Percentiles rank a stretch among this genome's conserved stretches.
Evolutionary conservation across 176 grass and related monocot genomes (phyloP).

Genomic region (Avena insularis): DNA sequence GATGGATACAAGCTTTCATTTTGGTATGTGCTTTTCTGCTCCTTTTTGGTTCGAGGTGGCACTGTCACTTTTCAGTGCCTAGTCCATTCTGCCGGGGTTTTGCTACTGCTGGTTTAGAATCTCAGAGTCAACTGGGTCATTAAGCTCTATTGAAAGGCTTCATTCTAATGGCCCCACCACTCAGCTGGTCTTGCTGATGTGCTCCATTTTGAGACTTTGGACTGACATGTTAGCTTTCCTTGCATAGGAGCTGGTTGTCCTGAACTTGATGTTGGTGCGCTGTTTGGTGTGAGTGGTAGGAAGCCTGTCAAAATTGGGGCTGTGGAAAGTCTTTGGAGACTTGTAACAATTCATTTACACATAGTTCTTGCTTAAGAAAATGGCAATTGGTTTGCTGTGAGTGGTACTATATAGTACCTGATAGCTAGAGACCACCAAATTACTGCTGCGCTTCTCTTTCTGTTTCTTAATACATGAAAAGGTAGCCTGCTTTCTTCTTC

Average conservation of each 20-base stretch:
- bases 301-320: conserved; percentile 19
- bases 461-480: not conserved
- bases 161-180: not conserved
- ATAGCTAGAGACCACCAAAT: not conserved
- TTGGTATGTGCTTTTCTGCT: not conserved
- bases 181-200: not conserved
- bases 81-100: conserved; percentile 2
- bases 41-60: not conserved
- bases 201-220: not conserved
- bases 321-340: not conserved
- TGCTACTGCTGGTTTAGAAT: conserved; percentile 30
- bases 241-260: not conserved
- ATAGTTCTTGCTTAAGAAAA: not conserved
- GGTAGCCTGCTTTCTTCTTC: not conserved
- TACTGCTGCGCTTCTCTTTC: not conserved
- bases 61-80: not conserved
- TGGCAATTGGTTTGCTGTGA: not conserved
- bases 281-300: conserved; percentile 34
- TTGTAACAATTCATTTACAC: not conserved
- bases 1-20: conserved; percentile 26
- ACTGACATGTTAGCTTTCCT: not conserved
- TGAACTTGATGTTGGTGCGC: not conserved
- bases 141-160: conserved; percentile 1
- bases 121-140: conserved; percentile 2
- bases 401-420: not conserved